phyloP scores from a whole-genome alignment of 1,139 yeast species.

The Yamadazyma diospyri region DNA sequence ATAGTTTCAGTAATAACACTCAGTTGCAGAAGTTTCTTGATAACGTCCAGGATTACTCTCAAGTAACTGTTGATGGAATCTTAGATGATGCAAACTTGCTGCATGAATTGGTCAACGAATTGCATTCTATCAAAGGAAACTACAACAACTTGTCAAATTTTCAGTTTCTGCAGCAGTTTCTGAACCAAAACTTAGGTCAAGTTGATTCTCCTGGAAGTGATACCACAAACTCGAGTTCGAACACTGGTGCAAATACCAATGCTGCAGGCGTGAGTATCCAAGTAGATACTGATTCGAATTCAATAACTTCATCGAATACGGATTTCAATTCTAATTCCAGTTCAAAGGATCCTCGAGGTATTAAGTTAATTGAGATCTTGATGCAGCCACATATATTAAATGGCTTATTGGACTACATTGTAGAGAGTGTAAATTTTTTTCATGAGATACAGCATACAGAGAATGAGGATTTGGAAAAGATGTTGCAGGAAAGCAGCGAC shows the following conservation, averaged over 20 bases:
- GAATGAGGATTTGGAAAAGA: slow-evolving; percentile 17
- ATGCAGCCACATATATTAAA: slow-evolving; percentile 45
- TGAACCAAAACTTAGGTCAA: slow-evolving; percentile 7
- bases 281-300: slow-evolving; percentile 27
- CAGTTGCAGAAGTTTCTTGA: slow-evolving; percentile 44
- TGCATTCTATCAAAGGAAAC: slow-evolving; percentile 38
- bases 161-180: slow-evolving; percentile 33
- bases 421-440: slow-evolving; percentile 38
- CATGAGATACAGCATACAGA: slow-evolving; percentile 27
- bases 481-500: slow-evolving; percentile 12
- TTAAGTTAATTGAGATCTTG: slow-evolving; percentile 40
- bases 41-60: slow-evolving; percentile 31
- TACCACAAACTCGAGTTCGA: neutral
- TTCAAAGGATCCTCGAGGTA: slow-evolving; percentile 35
- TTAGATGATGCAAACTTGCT: slow-evolving; percentile 32
- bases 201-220: neutral
- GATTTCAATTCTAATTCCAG: slow-evolving; percentile 21
- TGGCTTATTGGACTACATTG: slow-evolving; percentile 37
- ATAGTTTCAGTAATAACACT: slow-evolving; percentile 36
- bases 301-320: slow-evolving; percentile 37
- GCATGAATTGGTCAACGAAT: slow-evolving; percentile 40
- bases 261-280: slow-evolving; percentile 4
- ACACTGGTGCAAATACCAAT: neutral
- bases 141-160: slow-evolving; percentile 26
- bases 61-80: slow-evolving; percentile 33